Evolutionary conservation across 345 rosid species (phyloP), one percentile per base, ranked within the genome.

Genomic region (Citrus trifoliata): DNA sequence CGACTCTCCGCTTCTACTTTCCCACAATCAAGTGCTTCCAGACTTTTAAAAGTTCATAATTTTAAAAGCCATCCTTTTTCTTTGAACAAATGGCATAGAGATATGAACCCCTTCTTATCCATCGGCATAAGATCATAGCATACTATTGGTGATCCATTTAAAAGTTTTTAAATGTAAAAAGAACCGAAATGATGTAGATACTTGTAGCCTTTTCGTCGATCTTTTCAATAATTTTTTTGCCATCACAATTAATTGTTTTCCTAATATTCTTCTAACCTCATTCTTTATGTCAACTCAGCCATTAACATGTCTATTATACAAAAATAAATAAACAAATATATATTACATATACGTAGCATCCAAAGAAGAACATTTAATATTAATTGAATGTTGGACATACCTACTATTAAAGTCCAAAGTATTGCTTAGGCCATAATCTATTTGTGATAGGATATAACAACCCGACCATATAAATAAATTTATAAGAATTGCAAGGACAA

Each of bases 1-100:
- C 73, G 14, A 69, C 82, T 10, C 79, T 82, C 58, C 27, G n/a
- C 12, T 74, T 82, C 67, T 63, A 46, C n/a, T 78, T 82, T 80
- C 82, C 82, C 7, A 79, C 58, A 14, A 24, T 42, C 59, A 35
- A 42, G 18, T 14, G 51, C 33, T 71, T 75, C 27, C 12, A 40
- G 16, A 37, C 61, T 46, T 82, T 79, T 71, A 58, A 28, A 28
- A 28, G 30, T 28, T 28, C 2, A 28, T 28, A 28, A 28, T 28
- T 28, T 28, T 28, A 28, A 28, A 28, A 28, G 30, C 30, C 30
- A 28, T 28, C 30, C 2, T 28, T 28, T 28, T 28, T 28, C 30
- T 28, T 28, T 28, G 30, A 28, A 28, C 30, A 28, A 28, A 28
- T 28, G 30, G 30, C 2, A 28, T 28, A 28, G 30, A 28, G 30